A percentile compares a stretch with the other conserved stretches of the same genome.
Evolutionary conservation across 306 rosid species (phyloP).

Genomic region (Rosa chinensis): DNA sequence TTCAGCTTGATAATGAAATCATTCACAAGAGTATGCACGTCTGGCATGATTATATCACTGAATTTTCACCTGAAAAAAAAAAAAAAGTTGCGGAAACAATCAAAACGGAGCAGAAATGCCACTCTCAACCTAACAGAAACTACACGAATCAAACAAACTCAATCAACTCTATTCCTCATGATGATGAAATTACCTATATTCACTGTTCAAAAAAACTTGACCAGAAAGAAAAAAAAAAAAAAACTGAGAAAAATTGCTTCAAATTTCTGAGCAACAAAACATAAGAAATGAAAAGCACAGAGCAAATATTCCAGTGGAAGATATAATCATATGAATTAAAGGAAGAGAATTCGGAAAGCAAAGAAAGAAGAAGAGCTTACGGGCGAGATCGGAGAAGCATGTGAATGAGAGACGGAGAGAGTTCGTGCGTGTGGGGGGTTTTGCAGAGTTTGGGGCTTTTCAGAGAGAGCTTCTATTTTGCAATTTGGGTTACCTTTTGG

Average conservation of each 20-base stretch:
- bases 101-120: not conserved
- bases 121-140: not conserved
- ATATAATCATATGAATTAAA: not conserved
- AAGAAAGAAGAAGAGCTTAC: too few species aligned
- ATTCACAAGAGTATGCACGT: slow-evolving; percentile 70
- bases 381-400: too few species aligned
- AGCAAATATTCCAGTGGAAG: not conserved
- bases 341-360: not conserved
- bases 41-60: slow-evolving; percentile 65
- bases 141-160: not conserved
- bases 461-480: too few species aligned
- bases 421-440: too few species aligned
- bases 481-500: too few species aligned
- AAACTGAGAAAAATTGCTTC: not conserved
- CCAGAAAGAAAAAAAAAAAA: not conserved
- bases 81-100: not conserved
- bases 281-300: not conserved
- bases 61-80: slow-evolving; percentile 38
- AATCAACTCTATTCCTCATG: not conserved
- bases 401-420: too few species aligned
- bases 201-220: not conserved
- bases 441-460: too few species aligned
- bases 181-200: not conserved
- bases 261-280: not conserved
- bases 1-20: slow-evolving; percentile 74